Base-by-base conservation (phyloP, 2,329 filamentous ascomycete species). In the Magnaporthiopsis rhizophila region DNA sequence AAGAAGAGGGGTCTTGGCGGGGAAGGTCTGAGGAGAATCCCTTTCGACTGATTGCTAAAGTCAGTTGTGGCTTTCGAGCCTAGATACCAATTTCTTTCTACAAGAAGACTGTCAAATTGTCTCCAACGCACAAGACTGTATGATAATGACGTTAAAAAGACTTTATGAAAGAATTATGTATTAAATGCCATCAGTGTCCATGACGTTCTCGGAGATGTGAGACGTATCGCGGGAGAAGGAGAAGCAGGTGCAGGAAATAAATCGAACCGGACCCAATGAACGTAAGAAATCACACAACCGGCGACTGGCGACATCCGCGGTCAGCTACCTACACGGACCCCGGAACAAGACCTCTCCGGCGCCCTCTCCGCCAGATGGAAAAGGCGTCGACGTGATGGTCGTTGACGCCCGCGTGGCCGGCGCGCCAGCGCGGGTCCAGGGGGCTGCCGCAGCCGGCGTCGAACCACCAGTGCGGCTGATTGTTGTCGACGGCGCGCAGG, bases 11-110 rank as follows among this genome's bases (percentile, higher is more conserved):
- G 83, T n/a, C 62, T 36, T 21, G 82, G 79, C 57, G 82, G 76
- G 8, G 81, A 86, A 66, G 77, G 80, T 21, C 74, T 96, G 69
- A 84, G 91, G 68, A 84, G 91, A 69, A 88, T 96, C 70, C 91
- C 91, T 0, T 96, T 96, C 75, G 92, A 91, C 75, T 99, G 75
- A 59, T 28, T 24, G 21, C 53, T 26, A 7, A 24, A 57, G 8
- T 38, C 13, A 11, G 11, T 15, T 38, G 11, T 57, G 9, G 34
- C 34, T 57, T n/a, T 21, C 53, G 6, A 12, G 36, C 36, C 36
- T 5, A 38, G 36, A 28, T 24, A 18, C n/a, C 56, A n/a, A n/a
- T 5, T 2, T 36, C 34, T 13, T 45, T 45, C 15, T 18, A 45
- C 15, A 45, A 18, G 15, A 13, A 6, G 38, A 15, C 4, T 4